Evolutionary conservation across 805 yeast species (phyloP).

Genomic region (Hanseniaspora occidentalis): DNA sequence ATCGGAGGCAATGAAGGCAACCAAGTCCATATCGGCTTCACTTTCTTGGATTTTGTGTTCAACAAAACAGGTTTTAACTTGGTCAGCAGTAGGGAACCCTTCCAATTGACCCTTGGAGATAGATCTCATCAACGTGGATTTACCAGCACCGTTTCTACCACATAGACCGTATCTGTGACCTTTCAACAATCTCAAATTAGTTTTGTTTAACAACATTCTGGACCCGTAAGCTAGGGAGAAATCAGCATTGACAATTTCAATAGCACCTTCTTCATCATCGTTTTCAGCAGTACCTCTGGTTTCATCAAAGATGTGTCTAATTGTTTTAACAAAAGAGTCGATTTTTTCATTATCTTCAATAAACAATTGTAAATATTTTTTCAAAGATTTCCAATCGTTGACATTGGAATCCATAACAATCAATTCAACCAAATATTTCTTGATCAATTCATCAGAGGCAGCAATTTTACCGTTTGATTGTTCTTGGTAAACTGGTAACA

Average conservation of each 20-base stretch:
- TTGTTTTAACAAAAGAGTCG: conserved; percentile 31
- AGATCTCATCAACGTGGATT: conserved; percentile 93
- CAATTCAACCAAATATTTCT: conserved; percentile 38
- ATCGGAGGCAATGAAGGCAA: conserved; percentile 77
- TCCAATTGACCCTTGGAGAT: conserved; percentile 94
- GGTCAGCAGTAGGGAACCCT: conserved; percentile 88
- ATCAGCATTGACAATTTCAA: conserved; percentile 86
- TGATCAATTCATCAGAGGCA: no score
- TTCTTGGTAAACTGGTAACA: conserved; percentile 12
- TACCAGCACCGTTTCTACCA: conserved; percentile 99
- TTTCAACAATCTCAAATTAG: conserved; percentile 72
- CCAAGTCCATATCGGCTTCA: conserved; percentile 84
- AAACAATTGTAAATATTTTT: conserved; percentile 38
- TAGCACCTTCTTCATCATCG: conserved; percentile 58
- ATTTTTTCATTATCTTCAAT: conserved; percentile 28
- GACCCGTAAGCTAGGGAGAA: conserved; percentile 96
- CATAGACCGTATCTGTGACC: conserved; percentile 97
- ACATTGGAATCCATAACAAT: conserved; percentile 56
- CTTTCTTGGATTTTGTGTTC: conserved; percentile 95
- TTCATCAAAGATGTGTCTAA: conserved; percentile 42
- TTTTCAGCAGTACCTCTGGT: conserved; percentile 34
- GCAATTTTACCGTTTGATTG: conserved; percentile 4
- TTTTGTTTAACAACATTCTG: conserved; percentile 90
- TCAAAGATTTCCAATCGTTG: conserved; percentile 55
- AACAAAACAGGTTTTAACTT: conserved; percentile 85